Evolutionary conservation across 208 protist species (phyloP).

Genomic region (Naegleria gruberi): DNA sequence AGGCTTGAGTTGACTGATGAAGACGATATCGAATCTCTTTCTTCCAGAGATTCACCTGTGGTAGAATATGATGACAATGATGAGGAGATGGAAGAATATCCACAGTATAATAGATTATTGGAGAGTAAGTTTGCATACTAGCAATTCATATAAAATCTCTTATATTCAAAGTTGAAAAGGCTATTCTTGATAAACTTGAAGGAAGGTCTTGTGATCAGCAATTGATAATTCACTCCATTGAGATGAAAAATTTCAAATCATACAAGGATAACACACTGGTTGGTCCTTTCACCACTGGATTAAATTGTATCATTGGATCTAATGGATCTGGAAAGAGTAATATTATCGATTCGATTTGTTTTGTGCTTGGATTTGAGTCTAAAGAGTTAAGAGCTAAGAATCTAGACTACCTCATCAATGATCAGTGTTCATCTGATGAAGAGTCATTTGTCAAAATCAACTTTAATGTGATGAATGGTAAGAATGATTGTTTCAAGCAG

Average conservation of each 20-base stretch:
- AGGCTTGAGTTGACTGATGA: neutral
- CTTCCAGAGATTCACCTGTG: neutral
- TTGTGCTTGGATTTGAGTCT: neutral
- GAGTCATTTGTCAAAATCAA: neutral
- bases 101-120: neutral
- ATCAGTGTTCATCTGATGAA: neutral
- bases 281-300: neutral
- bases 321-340: neutral
- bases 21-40: no score
- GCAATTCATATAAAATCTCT: no score
- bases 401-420: neutral
- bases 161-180: no score
- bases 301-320: neutral
- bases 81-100: neutral
- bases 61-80: neutral
- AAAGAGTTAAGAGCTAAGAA: neutral
- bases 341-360: neutral
- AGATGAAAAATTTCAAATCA: neutral
- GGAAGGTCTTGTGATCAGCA: no score
- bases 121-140: neutral
- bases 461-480: neutral
- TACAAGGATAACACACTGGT: neutral
- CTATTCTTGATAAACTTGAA: no score
- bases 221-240: neutral
- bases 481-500: neutral